A percentile compares a stretch with the other conserved stretches of the same genome.
phyloP scores from a whole-genome alignment of 176 grass and related monocot genomes.

The Zea mays region DNA sequence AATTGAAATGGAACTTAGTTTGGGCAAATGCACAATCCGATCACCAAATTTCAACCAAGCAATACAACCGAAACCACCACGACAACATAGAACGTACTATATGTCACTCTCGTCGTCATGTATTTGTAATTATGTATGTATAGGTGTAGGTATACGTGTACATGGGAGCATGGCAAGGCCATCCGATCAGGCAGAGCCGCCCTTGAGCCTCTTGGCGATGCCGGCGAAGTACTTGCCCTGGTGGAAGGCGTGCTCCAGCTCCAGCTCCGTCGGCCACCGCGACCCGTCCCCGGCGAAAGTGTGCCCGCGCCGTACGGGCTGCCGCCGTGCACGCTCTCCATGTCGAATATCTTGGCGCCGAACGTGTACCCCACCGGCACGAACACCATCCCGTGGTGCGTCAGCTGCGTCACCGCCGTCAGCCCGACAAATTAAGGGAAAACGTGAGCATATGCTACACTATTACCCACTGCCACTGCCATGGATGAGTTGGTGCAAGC shows the following conservation, averaged over 20 bases:
- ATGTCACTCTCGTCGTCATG: background rate
- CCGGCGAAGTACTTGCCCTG: conserved; percentile 83
- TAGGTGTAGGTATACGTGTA: background rate
- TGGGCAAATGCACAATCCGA: conserved; percentile 14
- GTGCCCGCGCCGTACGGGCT: conserved; percentile 66
- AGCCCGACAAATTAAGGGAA: conserved; percentile 22
- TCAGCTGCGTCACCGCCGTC: conserved; percentile 70
- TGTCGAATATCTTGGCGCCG: conserved; percentile 70
- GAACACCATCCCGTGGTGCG: conserved; percentile 81
- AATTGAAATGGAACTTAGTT: too few relatives aligned
- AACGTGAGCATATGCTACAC: background rate
- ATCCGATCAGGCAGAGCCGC: conserved; percentile 42
- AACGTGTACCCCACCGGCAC: conserved; percentile 77
- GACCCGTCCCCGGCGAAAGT: conserved; percentile 73
- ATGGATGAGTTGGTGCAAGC: background rate
- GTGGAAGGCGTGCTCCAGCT: conserved; percentile 89
- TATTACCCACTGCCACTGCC: background rate
- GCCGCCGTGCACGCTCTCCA: conserved; percentile 64
- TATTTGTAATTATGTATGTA: background rate
- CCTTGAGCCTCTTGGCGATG: conserved; percentile 81
- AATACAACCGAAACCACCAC: conserved; percentile 22
- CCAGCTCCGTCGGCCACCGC: conserved; percentile 59
- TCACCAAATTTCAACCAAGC: conserved; percentile 20
- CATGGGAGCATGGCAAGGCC: background rate
- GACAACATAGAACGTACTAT: background rate